These are phyloP conservation scores for Rubroboletus satanas DNA, from an alignment of 768 basidiomycete species.

Conservation along the genomic window DNA sequence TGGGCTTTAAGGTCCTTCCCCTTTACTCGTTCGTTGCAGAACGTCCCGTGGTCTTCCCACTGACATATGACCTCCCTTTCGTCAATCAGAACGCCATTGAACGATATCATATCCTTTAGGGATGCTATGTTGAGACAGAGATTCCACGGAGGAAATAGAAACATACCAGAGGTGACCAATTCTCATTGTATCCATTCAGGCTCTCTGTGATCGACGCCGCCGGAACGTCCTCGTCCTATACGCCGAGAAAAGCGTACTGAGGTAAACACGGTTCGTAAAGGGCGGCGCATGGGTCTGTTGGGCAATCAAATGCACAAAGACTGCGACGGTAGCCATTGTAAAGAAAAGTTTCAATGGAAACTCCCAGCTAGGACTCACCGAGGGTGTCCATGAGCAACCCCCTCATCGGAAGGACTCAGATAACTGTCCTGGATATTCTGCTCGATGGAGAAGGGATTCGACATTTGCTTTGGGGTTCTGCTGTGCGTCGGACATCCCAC, in stretches of 20 bases:
- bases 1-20: background rate
- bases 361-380: background rate
- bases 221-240: background rate
- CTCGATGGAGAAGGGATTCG: background rate
- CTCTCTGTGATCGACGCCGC: background rate
- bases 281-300: too few relatives aligned
- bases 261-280: background rate
- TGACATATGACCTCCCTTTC: background rate
- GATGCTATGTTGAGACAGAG: background rate
- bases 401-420: background rate
- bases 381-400: background rate
- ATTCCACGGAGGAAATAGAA: background rate
- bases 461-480: background rate
- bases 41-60: background rate
- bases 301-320: background rate
- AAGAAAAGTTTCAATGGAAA: background rate
- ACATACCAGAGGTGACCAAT: conserved; percentile 1
- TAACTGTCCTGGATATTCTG: background rate
- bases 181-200: background rate
- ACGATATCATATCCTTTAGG: background rate
- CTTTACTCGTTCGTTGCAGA: conserved; percentile 3
- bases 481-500: background rate
- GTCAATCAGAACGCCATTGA: background rate
- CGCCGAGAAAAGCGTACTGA: background rate
- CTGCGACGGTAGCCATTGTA: background rate